Conservation (phyloP, 2,329 filamentous ascomycete species). For the Fusarium sarcochroum region DNA sequence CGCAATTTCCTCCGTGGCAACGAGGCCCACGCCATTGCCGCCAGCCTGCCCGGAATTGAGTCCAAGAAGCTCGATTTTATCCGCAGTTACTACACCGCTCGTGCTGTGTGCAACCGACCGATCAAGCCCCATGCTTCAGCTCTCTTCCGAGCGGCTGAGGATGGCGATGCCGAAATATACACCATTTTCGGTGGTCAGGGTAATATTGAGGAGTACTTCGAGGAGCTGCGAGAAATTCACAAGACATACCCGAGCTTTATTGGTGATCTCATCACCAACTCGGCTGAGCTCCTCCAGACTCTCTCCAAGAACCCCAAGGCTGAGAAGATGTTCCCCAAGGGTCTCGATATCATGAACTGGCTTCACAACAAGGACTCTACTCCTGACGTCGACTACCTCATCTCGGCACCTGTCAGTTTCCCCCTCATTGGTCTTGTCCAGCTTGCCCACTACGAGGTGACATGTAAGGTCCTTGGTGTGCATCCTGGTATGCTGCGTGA, state of each 20-base stretch:
- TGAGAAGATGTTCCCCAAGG: slow-evolving; percentile 96
- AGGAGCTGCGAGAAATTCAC: slow-evolving; percentile 93
- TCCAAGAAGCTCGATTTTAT: slow-evolving; percentile 94
- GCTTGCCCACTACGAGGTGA: slow-evolving; percentile 94
- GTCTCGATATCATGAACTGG: slow-evolving; percentile 96
- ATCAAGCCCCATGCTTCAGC: slow-evolving; percentile 96
- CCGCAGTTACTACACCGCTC: slow-evolving; percentile 90
- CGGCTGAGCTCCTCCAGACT: slow-evolving; percentile 88
- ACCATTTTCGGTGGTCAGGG: slow-evolving; percentile 97
- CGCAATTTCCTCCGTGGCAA: slow-evolving; percentile 94
- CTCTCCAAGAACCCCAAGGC: slow-evolving; percentile 87
- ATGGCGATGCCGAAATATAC: slow-evolving; percentile 87
- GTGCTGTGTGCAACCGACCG: slow-evolving; percentile 84
- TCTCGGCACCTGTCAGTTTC: slow-evolving; percentile 95
- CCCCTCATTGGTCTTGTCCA: slow-evolving; percentile 97
- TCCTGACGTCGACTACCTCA: slow-evolving; percentile 93
- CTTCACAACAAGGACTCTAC: slow-evolving; percentile 89
- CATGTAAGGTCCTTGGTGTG: slow-evolving; percentile 90
- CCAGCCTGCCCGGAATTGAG: slow-evolving; percentile 88
- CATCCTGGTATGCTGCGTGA: slow-evolving; percentile 91
- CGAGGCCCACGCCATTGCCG: slow-evolving; percentile 92
- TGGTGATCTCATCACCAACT: slow-evolving; percentile 83
- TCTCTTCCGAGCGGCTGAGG: slow-evolving; percentile 87
- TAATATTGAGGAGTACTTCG: slow-evolving; percentile 99
- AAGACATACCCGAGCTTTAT: slow-evolving; percentile 92